Conservation (phyloP, 257 asterid genomes). For the Rehmannia glutinosa region DNA sequence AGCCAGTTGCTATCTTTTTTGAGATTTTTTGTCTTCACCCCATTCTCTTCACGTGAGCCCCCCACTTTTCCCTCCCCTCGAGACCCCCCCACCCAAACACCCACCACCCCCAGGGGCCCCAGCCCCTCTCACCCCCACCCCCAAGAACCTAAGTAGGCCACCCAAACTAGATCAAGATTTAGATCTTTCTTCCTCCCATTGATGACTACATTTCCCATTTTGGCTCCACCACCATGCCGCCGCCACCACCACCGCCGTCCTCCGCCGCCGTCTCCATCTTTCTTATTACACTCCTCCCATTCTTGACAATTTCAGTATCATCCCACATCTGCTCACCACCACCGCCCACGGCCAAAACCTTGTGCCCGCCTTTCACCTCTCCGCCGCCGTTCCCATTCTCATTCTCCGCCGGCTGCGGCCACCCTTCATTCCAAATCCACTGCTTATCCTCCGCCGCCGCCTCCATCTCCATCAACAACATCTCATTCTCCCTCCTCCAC, state of each 20-base stretch:
- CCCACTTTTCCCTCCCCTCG: too few species aligned
- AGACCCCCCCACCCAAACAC: constrained; percentile 37
- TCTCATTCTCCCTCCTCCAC: constrained; percentile 49
- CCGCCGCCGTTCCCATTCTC: constrained; percentile 83
- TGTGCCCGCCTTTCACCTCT: constrained; percentile 73
- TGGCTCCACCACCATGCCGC: constrained; percentile 30
- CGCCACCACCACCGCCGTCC: constrained; percentile 18
- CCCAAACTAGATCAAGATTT: constrained; percentile 33
- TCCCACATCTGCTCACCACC: constrained; percentile 35
- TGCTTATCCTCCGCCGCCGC: constrained; percentile 49
- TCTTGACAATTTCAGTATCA: constrained; percentile 8
- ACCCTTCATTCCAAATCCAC: constrained; percentile 78
- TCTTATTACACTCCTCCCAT: constrained; percentile 17
- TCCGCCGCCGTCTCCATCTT: constrained; percentile 22
- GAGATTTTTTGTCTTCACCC: constrained; percentile 43
- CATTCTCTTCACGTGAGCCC: constrained; percentile 52
- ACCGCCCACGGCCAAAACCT: constrained; percentile 8
- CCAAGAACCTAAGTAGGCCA: constrained; percentile 8
- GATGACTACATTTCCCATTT: constrained; percentile 24
- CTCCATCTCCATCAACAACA: constrained; percentile 50
- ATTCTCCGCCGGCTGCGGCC: constrained; percentile 79
- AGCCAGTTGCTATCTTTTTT: neutral
- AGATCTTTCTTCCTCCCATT: constrained; percentile 27
- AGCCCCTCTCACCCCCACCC: constrained; percentile 23
- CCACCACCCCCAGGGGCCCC: constrained; percentile 20